Evolutionary conservation across 768 basidiomycete genomes (phyloP).

Genomic region (Suillus variegatus): DNA sequence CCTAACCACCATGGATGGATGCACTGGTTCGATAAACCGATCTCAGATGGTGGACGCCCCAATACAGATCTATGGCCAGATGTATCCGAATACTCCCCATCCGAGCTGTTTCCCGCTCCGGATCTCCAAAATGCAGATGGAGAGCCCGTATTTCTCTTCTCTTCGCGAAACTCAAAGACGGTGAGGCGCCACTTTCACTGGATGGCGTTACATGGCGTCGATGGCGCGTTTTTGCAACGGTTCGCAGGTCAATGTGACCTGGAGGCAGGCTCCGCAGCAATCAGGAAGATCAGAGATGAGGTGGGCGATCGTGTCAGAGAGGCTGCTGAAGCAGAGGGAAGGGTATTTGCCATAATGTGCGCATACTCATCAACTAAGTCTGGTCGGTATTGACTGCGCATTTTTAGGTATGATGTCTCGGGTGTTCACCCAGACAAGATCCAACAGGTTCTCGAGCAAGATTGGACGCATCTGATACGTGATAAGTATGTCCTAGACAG

Average conservation of each 20-base stretch:
- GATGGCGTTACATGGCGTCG: slow-evolving; percentile 59
- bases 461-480: neutral
- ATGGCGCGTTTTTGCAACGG: slow-evolving; percentile 1
- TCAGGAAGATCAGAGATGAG: neutral
- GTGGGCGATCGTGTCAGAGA: neutral
- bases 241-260: neutral
- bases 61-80: slow-evolving; percentile 84
- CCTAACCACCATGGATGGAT: slow-evolving; percentile 85
- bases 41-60: slow-evolving; percentile 67
- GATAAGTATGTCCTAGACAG: neutral
- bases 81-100: slow-evolving; percentile 63
- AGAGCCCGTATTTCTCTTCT: slow-evolving; percentile 70
- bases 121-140: slow-evolving; percentile 61
- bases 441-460: neutral
- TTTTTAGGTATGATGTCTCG: neutral
- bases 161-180: slow-evolving; percentile 73
- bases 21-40: slow-evolving; percentile 73
- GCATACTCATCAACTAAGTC: neutral
- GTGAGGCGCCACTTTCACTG: slow-evolving; percentile 60
- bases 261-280: neutral
- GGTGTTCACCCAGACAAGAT: neutral
- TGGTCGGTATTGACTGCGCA: neutral
- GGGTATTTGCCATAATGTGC: neutral
- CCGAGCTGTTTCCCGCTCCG: slow-evolving; percentile 69
- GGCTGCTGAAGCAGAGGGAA: slow-evolving; percentile 1